A percentile compares a stretch with the other conserved stretches of the same genome.
phyloP scores from a whole-genome alignment of 1,284 basidiomycete species.

The Ganoderma lingzhi region DNA sequence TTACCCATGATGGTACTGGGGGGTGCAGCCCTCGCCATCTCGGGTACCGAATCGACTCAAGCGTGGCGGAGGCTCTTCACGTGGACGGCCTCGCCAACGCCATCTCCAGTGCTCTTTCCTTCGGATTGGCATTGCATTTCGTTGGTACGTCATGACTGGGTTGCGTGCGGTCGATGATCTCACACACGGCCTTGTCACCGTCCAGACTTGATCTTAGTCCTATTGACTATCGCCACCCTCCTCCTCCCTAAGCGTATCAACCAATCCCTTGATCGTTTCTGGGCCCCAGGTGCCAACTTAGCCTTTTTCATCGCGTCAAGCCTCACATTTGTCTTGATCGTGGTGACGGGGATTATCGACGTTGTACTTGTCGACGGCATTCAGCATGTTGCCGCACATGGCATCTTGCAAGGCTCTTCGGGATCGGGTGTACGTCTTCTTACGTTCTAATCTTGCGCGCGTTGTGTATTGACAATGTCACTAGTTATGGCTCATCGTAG shows the following conservation, averaged over 20 bases:
- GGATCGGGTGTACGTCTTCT: constrained; percentile 56
- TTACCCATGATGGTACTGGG: constrained; percentile 45
- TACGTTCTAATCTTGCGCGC: background rate
- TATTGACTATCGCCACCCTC: constrained; percentile 54
- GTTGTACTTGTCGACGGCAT: constrained; percentile 41
- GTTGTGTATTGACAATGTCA: background rate
- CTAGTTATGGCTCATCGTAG: background rate
- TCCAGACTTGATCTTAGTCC: constrained; percentile 54
- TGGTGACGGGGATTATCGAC: constrained; percentile 10
- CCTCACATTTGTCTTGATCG: constrained; percentile 15
- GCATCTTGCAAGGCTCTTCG: constrained; percentile 49
- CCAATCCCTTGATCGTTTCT: background rate
- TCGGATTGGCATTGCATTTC: constrained; percentile 51
- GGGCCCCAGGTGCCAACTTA: background rate
- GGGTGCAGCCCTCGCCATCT: constrained; percentile 55
- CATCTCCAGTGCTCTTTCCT: constrained; percentile 51
- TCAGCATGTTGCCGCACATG: constrained; percentile 49
- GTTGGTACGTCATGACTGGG: constrained; percentile 49
- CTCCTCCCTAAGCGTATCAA: too few species aligned
- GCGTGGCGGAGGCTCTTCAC: constrained; percentile 54
- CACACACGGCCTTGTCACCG: constrained; percentile 7
- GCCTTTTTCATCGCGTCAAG: background rate
- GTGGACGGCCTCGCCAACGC: constrained; percentile 47
- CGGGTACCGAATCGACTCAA: constrained; percentile 61
- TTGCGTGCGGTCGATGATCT: background rate